Base-by-base conservation (phyloP, 2,329 filamentous ascomycete species). In the Colletotrichum endophyticum region DNA sequence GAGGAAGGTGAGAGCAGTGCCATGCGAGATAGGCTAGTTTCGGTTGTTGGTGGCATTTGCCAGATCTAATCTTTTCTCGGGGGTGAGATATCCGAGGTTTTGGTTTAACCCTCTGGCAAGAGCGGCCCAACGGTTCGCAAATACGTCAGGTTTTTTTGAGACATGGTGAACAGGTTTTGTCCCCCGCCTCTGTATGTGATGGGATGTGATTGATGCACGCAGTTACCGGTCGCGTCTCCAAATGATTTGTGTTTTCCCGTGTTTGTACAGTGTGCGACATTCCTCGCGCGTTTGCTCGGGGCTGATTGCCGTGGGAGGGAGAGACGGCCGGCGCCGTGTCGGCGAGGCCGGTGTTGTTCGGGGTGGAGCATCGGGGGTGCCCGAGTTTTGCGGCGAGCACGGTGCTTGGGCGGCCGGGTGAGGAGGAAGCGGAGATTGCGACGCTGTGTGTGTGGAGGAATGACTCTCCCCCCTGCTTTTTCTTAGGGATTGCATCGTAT, bases 1-100 rank as follows among this genome's bases (percentile, higher is more conserved):
- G 30, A 36, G 34, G 34, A 39, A n/a, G 34, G 19, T 62, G 59
- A 62, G 59, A 62, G 59, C 28, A 32, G 59, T 28, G 67, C 15
- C 59, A 28, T 53, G 57, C 57, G 32, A 72, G 69, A 75, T 75
- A 75, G 73, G 63, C 63, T 75, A 75, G 73, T 68, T 13, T 64
- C 73, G 73, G 73, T 62, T 75, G 70, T 68, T 32, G 32, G 32
- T 67, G 69, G 70, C 22, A n/a, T 61, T 49, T 5, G 66, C 61
- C 6, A 53, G 44, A 53, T 53, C 44, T 53, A 53, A 53, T 53
- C 44, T 53, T 53, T 53, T 11, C 44, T 53, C 44, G n/a, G 44
- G 44, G 44, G 5, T 32, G 27, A 32, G 27, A 32, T 30, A 30
- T 61, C 22, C 57, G 57, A 61, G 11, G n/a, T 32, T 61, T 6